Percentiles rank a stretch among this genome's conserved stretches.
These are phyloP conservation scores for Hydrangea macrophylla DNA, from an alignment of 148 eudicot genomes.

Conservation along the genomic window DNA sequence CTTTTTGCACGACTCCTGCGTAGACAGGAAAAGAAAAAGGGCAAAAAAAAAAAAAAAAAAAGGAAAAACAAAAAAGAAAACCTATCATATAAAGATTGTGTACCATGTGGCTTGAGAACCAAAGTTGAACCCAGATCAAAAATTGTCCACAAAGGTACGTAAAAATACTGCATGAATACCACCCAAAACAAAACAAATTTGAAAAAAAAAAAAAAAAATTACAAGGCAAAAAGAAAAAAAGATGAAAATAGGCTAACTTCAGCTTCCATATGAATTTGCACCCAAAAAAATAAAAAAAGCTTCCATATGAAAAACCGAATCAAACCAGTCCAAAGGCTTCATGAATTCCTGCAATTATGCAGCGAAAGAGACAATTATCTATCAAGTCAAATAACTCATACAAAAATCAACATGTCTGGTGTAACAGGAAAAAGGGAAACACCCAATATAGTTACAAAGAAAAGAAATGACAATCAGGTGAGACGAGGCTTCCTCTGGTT, in stretches of 20 bases:
- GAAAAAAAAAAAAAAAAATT: no score
- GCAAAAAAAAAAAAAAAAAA: background rate
- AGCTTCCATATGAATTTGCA: no score
- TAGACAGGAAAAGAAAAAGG: background rate
- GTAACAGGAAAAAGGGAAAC: background rate
- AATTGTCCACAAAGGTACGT: constrained; percentile 1
- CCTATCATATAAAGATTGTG: background rate
- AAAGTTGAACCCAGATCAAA: background rate
- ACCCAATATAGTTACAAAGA: background rate
- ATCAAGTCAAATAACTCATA: background rate
- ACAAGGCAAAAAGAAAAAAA: no score
- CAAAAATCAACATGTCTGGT: background rate
- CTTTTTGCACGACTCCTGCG: background rate
- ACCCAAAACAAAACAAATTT: no score
- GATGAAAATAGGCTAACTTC: no score
- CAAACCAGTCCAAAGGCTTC: constrained; percentile 10
- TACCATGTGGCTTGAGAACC: background rate
- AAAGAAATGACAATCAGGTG: no score
- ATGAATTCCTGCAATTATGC: constrained; percentile 23
- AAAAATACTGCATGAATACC: constrained; percentile 2
- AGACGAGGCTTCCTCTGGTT: no score
- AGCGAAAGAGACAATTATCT: constrained; percentile 5
- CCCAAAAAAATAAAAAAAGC: background rate
- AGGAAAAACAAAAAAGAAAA: background rate
- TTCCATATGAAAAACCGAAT: constrained; percentile 14